A percentile compares a stretch with the other conserved stretches of the same genome.
Evolutionary conservation across 108 stramenopile species (phyloP).

Genomic region (Aurantiochytrium sp.): DNA sequence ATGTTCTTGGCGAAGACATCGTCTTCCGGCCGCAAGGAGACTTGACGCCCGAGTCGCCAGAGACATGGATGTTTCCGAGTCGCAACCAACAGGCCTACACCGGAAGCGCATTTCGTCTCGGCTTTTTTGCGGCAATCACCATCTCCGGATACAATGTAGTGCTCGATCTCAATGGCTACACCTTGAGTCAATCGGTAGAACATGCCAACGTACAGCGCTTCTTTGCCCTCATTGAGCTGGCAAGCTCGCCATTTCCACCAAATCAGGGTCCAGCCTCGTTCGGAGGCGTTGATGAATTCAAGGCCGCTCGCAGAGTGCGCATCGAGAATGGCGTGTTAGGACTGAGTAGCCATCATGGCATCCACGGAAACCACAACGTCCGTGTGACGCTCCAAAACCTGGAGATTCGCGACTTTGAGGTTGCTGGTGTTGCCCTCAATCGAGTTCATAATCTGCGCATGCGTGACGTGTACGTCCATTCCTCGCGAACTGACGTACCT

Average conservation of each 20-base stretch:
- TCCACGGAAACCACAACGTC: constrained; percentile 32
- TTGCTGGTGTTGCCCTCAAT: constrained; percentile 25
- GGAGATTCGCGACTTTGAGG: constrained; percentile 24
- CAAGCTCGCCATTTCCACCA: constrained; percentile 17
- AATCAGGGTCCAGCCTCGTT: constrained; percentile 25
- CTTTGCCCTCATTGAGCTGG: constrained; percentile 31
- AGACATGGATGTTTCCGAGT: background rate
- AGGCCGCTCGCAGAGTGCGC: background rate
- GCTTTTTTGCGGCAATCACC: constrained; percentile 29
- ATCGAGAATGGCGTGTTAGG: constrained; percentile 21
- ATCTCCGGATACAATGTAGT: constrained; percentile 10
- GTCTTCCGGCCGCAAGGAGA: background rate
- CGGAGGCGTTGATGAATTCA: background rate
- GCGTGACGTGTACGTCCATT: background rate
- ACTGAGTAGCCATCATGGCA: constrained; percentile 26
- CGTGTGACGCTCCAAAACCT: constrained; percentile 19
- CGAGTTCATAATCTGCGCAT: background rate
- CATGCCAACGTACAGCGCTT: constrained; percentile 34
- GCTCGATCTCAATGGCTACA: constrained; percentile 25
- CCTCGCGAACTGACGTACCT: background rate
- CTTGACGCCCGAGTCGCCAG: background rate
- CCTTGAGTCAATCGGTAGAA: constrained; percentile 1
- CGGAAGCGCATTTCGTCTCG: constrained; percentile 7
- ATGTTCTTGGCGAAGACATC: constrained; percentile 27
- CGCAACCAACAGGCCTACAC: background rate